Conservation (phyloP, 148 eudicot genomes). For the Pouteria glomerata region DNA sequence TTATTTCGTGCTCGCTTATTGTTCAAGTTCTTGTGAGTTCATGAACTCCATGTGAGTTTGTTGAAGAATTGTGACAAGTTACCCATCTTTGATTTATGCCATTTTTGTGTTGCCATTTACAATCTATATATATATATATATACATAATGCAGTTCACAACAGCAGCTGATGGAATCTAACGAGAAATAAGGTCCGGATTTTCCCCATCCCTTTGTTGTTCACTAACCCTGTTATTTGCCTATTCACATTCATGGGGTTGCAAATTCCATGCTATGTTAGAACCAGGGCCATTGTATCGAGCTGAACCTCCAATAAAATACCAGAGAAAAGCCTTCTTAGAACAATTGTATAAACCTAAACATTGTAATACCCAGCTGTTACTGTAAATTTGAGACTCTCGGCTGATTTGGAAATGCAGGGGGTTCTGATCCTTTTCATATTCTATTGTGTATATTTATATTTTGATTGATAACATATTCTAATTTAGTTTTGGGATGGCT, state of each 20-base stretch:
- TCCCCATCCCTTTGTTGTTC: neutral
- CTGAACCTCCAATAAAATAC: neutral
- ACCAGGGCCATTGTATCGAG: neutral
- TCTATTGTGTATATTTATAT: too few relatives aligned
- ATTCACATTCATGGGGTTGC: neutral
- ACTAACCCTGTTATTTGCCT: neutral
- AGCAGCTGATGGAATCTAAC: constrained; percentile 39
- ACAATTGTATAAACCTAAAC: neutral
- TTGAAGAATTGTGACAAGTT: neutral
- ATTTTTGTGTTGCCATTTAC: neutral
- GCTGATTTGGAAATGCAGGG: too few relatives aligned
- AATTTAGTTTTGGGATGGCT: too few relatives aligned
- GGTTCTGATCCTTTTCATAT: too few relatives aligned
- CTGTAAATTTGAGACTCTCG: neutral
- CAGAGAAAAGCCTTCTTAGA: neutral
- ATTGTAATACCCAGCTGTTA: neutral
- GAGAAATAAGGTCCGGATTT: constrained; percentile 24
- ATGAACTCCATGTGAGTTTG: neutral
- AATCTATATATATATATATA: neutral
- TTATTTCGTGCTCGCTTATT: neutral
- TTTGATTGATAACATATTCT: too few relatives aligned
- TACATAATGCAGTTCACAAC: constrained; percentile 42
- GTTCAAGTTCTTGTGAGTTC: neutral
- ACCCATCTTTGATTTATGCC: neutral
- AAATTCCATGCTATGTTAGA: neutral